A percentile compares a stretch with the other conserved stretches of the same genome.
Conservation (phyloP, 202 grass and related monocot genomes). For the Hordeum pubiflorum region DNA sequence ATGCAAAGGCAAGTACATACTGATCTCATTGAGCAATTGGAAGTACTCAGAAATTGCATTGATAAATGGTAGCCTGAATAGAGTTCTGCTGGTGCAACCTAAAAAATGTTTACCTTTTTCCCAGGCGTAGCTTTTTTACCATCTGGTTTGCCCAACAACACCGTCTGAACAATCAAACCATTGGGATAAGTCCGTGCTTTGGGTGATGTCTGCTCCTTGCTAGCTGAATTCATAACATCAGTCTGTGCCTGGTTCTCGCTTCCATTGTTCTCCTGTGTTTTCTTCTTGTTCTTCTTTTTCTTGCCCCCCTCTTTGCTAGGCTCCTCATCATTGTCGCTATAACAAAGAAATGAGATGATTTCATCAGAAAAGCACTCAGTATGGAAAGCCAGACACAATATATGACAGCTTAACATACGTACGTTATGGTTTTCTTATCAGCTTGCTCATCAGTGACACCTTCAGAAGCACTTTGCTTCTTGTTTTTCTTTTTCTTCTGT, state of each 20-base stretch:
- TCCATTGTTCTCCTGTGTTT: constrained; percentile 34
- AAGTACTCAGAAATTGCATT: neutral
- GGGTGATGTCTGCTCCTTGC: constrained; percentile 26
- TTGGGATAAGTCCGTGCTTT: constrained; percentile 71
- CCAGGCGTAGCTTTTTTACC: constrained; percentile 67
- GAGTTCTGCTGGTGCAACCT: neutral
- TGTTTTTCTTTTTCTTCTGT: constrained; percentile 49
- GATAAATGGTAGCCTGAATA: neutral
- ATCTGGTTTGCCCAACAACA: constrained; percentile 70
- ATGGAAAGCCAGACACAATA: neutral
- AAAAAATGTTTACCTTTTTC: constrained; percentile 46
- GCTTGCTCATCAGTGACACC: constrained; percentile 18
- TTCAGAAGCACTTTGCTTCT: constrained; percentile 30
- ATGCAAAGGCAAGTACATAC: neutral
- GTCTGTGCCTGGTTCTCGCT: constrained; percentile 26
- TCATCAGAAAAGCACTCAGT: constrained; percentile 10
- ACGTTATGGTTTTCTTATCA: constrained; percentile 27
- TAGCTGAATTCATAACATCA: constrained; percentile 17
- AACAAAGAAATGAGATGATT: neutral
- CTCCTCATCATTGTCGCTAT: constrained; percentile 35
- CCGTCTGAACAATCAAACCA: constrained; percentile 66
- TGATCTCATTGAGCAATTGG: neutral
- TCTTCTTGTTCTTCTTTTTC: constrained; percentile 69
- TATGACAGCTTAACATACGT: constrained; percentile 32
- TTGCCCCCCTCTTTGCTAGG: constrained; percentile 27